Conservation (phyloP, 495 filamentous ascomycete genomes). For the Penicillium ochrochloron region DNA sequence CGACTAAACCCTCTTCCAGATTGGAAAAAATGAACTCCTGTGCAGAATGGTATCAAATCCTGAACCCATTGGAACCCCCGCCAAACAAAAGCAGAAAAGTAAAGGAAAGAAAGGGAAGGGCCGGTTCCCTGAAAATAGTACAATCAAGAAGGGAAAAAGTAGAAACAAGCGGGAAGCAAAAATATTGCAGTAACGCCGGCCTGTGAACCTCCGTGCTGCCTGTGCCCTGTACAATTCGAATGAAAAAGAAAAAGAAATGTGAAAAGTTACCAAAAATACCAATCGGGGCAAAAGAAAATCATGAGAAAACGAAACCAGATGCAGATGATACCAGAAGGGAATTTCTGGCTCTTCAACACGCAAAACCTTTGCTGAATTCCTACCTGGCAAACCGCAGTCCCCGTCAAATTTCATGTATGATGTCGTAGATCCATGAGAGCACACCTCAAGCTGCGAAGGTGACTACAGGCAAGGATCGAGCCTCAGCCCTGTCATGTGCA, state of each 20-base stretch:
- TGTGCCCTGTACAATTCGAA: constrained; percentile 30
- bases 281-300: not conserved
- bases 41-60: constrained; percentile 52
- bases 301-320: not conserved
- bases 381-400: not conserved
- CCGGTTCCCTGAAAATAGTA: constrained; percentile 29
- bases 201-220: constrained; percentile 28
- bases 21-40: constrained; percentile 35
- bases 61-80: constrained; percentile 26
- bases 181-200: constrained; percentile 28
- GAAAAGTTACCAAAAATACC: constrained; percentile 9
- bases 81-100: constrained; percentile 19
- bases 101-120: constrained; percentile 17
- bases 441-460: not conserved
- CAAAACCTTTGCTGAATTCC: not conserved
- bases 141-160: constrained; percentile 23
- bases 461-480: not conserved
- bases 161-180: constrained; percentile 15
- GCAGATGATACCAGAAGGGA: not conserved
- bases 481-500: not conserved
- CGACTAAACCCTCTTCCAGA: constrained; percentile 13
- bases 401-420: constrained; percentile 8
- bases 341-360: not conserved
- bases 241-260: constrained; percentile 18
- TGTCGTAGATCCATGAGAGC: constrained; percentile 10